These are phyloP conservation scores for Ricinus communis DNA, from an alignment of 345 rosid genomes.

Conservation along the genomic window DNA sequence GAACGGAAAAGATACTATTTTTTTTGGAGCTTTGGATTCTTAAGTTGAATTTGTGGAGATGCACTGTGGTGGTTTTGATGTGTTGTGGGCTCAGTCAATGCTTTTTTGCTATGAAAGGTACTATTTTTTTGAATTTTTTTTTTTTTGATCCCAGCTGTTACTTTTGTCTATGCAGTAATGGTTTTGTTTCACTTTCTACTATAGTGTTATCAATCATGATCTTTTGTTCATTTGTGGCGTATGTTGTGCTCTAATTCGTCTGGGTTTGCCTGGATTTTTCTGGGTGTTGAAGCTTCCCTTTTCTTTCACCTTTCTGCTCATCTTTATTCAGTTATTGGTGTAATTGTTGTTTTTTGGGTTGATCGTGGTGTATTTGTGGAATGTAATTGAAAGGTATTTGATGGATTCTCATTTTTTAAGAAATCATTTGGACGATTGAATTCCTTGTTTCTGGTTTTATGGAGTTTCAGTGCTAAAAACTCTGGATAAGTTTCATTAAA, in stretches of 20 bases:
- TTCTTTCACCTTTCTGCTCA: slow-evolving; percentile 2
- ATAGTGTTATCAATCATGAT: slow-evolving; percentile 23
- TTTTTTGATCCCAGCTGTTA: slow-evolving; percentile 33
- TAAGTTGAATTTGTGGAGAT: slow-evolving; percentile 32
- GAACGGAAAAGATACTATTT: neutral
- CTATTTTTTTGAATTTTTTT: slow-evolving; percentile 25
- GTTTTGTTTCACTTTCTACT: slow-evolving; percentile 29
- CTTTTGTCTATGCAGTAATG: slow-evolving; percentile 26
- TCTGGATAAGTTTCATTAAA: neutral
- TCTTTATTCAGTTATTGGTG: slow-evolving; percentile 1
- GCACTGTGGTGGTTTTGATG: slow-evolving; percentile 37
- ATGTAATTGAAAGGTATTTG: slow-evolving; percentile 3
- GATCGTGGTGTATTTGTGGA: slow-evolving; percentile 7
- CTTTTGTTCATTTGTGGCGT: slow-evolving; percentile 17
- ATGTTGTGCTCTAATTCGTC: slow-evolving; percentile 19
- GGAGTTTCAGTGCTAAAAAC: neutral
- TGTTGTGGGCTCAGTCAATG: slow-evolving; percentile 59
- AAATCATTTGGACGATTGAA: neutral
- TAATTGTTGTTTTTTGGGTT: slow-evolving; percentile 1
- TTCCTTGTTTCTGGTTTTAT: slow-evolving; percentile 9
- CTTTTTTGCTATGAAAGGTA: slow-evolving; percentile 49
- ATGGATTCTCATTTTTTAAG: neutral
- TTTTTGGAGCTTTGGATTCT: slow-evolving; percentile 44
- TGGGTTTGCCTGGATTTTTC: slow-evolving; percentile 19
- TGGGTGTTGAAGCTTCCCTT: slow-evolving; percentile 6